Conservation (phyloP, 805 yeast species). For the Zygosaccharomyces gambellarensis region DNA sequence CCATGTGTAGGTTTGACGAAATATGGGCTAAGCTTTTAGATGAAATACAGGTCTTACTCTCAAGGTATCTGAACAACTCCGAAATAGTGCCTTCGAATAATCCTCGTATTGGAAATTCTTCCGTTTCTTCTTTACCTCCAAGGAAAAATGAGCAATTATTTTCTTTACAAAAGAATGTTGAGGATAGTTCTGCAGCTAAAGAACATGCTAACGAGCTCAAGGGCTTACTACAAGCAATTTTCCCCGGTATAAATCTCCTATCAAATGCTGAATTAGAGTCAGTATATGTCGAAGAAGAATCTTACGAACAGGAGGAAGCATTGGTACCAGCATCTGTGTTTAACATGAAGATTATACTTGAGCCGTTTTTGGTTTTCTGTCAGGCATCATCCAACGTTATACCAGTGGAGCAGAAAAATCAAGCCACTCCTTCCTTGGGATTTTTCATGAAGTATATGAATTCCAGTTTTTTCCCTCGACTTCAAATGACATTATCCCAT, state of each 20-base stretch:
- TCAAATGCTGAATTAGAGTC: constrained; percentile 35
- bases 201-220: constrained; percentile 42
- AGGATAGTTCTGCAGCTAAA: constrained; percentile 21
- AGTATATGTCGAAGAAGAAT: constrained; percentile 57
- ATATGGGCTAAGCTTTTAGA: constrained; percentile 44
- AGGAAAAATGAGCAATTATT: constrained; percentile 18
- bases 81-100: constrained; percentile 6
- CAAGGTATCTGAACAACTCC: constrained; percentile 22
- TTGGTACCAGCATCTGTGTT: constrained; percentile 66
- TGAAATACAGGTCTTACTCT: constrained; percentile 20
- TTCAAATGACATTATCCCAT: constrained; percentile 50
- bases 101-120: constrained; percentile 3
- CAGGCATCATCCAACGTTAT: constrained; percentile 50
- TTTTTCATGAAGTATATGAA: constrained; percentile 66
- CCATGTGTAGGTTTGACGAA: constrained; percentile 36
- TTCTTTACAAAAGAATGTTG: constrained; percentile 27
- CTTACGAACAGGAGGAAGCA: constrained; percentile 54
- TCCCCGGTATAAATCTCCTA: constrained; percentile 58
- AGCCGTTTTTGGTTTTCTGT: constrained; percentile 63
- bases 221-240: constrained; percentile 51
- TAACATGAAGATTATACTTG: constrained; percentile 75
- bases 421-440: constrained; percentile 32
- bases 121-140: constrained; percentile 13
- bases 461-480: constrained; percentile 55
- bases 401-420: constrained; percentile 25